phyloP scores from a whole-genome alignment of 2,329 filamentous ascomycete genomes.

The Diaporthe destruens region DNA sequence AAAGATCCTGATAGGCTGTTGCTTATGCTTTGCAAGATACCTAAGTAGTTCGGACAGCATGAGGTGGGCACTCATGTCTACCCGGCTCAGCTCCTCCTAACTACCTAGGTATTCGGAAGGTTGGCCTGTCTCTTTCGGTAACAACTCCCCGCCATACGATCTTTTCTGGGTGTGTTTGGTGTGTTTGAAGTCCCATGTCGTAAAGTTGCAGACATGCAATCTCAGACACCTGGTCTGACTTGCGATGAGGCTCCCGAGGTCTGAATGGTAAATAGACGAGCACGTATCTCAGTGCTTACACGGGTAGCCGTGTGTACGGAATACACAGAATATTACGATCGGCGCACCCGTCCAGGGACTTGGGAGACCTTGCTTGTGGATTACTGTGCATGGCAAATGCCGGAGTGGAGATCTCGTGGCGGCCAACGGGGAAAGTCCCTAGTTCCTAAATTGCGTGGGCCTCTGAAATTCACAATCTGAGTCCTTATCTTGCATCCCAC shows the following conservation, averaged over 20 bases:
- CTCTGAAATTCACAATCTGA: constrained; percentile 13
- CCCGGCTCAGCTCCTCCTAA: not conserved
- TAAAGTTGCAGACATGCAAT: not conserved
- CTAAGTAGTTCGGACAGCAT: not conserved
- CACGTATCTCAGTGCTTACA: constrained; percentile 6
- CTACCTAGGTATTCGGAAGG: not conserved
- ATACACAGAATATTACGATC: constrained; percentile 8
- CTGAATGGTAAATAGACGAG: not conserved
- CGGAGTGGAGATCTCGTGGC: constrained; percentile 21
- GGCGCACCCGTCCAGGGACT: constrained; percentile 24
- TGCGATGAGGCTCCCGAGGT: not conserved
- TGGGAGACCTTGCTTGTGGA: constrained; percentile 18
- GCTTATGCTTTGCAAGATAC: too few relatives aligned
- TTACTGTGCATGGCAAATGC: constrained; percentile 11
- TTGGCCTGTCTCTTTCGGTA: not conserved
- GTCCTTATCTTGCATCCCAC: not conserved
- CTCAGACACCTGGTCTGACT: not conserved
- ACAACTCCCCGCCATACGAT: not conserved
- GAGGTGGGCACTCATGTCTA: not conserved
- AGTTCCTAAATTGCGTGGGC: constrained; percentile 7
- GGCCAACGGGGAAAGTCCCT: not conserved
- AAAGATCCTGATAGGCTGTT: not conserved
- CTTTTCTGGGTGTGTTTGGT: not conserved
- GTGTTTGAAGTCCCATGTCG: too few relatives aligned
- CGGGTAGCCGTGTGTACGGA: not conserved